Conservation (phyloP, 1,284 basidiomycete species). For the Ganoderma resinaceum region DNA sequence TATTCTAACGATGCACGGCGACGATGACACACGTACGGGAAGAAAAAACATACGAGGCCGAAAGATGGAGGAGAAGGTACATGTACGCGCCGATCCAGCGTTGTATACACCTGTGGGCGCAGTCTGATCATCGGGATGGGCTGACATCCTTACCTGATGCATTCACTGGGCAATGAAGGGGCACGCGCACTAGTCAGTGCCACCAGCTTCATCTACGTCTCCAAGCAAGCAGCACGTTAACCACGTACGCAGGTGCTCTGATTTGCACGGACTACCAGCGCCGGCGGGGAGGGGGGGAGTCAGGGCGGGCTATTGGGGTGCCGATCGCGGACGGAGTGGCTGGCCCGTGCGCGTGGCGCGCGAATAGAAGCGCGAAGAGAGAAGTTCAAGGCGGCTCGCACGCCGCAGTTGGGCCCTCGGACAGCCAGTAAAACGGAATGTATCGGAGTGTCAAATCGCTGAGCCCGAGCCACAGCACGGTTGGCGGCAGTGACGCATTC, state of each 20-base stretch:
- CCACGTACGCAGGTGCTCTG: not conserved
- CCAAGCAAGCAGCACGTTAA: not conserved
- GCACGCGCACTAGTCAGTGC: not conserved
- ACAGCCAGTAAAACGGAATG: not conserved
- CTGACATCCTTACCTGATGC: conserved; percentile 6
- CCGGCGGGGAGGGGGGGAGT: not conserved
- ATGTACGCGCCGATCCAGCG: not conserved
- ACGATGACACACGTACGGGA: not conserved
- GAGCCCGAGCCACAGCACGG: not conserved
- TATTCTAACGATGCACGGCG: not conserved
- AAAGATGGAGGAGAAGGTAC: not conserved
- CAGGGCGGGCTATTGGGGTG: not conserved
- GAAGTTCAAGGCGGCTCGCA: not conserved
- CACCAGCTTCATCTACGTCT: not conserved
- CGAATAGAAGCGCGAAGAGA: not conserved
- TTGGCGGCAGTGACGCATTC: not conserved
- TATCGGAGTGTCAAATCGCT: not conserved
- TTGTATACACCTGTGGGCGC: conserved; percentile 9
- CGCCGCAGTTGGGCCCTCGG: not conserved
- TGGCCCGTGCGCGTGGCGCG: not conserved
- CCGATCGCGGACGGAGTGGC: not conserved
- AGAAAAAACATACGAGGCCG: not conserved
- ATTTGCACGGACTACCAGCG: not conserved
- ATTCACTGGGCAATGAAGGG: not conserved
- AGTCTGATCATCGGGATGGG: not conserved